Evolutionary conservation across 306 rosid genomes (phyloP).

Genomic region (Arachis stenosperma): DNA sequence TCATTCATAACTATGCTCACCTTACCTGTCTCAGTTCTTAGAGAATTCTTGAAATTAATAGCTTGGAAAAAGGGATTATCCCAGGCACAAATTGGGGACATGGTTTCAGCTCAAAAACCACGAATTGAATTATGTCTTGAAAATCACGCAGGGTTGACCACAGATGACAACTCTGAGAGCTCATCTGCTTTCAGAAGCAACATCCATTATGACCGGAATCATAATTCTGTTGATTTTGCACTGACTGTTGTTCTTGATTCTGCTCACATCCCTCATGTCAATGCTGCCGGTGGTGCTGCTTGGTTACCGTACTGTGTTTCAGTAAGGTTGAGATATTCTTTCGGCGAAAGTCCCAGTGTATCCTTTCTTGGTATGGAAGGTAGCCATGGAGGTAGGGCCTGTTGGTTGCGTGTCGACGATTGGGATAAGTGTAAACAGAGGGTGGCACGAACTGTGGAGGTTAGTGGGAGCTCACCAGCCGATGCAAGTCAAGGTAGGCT

Average conservation of each 20-base stretch:
- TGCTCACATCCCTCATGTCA: constrained; percentile 82
- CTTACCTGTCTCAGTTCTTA: constrained; percentile 83
- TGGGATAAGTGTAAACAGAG: constrained; percentile 90
- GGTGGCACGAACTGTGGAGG: constrained; percentile 78
- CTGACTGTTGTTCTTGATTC: constrained; percentile 97
- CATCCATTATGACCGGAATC: constrained; percentile 86
- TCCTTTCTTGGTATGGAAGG: constrained; percentile 92
- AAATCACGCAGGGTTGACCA: constrained; percentile 77
- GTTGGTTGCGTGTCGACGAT: constrained; percentile 86
- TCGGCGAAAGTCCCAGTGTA: constrained; percentile 77
- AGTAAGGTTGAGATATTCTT: constrained; percentile 82
- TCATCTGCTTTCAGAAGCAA: constrained; percentile 85
- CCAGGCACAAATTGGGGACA: constrained; percentile 88
- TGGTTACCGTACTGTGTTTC: constrained; percentile 99
- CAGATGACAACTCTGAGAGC: constrained; percentile 59
- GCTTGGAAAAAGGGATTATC: constrained; percentile 95
- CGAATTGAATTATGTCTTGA: constrained; percentile 98
- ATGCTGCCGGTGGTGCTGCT: constrained; percentile 98
- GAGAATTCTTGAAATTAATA: constrained; percentile 95
- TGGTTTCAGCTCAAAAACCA: constrained; percentile 85
- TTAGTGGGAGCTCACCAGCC: constrained; percentile 58
- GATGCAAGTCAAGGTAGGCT: constrained; percentile 92
- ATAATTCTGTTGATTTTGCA: constrained; percentile 91
- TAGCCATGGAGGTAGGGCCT: constrained; percentile 98
- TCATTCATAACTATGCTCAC: constrained; percentile 98